Conservation (phyloP, 1,139 yeast genomes). For the Meyerozyma sp. region DNA sequence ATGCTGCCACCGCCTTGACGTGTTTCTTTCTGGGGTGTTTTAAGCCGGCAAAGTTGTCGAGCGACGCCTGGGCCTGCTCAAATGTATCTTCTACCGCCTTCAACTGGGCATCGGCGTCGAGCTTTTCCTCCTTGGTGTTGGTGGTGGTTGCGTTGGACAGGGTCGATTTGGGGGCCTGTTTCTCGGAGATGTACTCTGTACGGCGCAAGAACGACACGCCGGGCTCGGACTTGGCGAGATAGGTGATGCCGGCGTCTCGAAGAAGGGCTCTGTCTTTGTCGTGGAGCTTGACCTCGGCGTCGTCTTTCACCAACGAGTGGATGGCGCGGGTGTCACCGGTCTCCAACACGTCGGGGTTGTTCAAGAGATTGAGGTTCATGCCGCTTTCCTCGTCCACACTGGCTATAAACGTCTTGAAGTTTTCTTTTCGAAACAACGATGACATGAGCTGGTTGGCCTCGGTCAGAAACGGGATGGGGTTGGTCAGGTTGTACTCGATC, state of each 20-base stretch:
- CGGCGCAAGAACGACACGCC: constrained; percentile 85
- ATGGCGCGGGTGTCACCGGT: constrained; percentile 49
- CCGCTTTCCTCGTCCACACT: constrained; percentile 71
- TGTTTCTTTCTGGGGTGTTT: constrained; percentile 76
- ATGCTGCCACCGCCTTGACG: constrained; percentile 68
- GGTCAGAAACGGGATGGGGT: constrained; percentile 32
- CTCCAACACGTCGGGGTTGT: constrained; percentile 66
- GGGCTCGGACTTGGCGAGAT: constrained; percentile 46
- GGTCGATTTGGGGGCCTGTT: constrained; percentile 18
- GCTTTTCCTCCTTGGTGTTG: constrained; percentile 22
- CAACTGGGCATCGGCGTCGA: constrained; percentile 62
- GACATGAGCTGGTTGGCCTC: constrained; percentile 64
- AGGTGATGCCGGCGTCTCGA: constrained; percentile 66
- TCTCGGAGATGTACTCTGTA: constrained; percentile 79
- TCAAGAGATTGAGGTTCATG: constrained; percentile 69
- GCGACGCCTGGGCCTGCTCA: constrained; percentile 49
- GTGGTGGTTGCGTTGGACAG: constrained; percentile 11
- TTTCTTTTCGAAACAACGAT: constrained; percentile 71
- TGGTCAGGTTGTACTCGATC: constrained; percentile 48
- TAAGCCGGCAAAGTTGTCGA: constrained; percentile 37
- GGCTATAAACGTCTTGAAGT: constrained; percentile 60
- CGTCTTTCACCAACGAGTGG: constrained; percentile 18
- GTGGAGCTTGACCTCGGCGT: constrained; percentile 45
- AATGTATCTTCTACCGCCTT: constrained; percentile 74
- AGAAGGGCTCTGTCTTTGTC: constrained; percentile 72